Percentiles rank a stretch among this genome's conserved stretches.
Conservation (phyloP, 768 basidiomycete species). For the Kockovaella imperatae region DNA sequence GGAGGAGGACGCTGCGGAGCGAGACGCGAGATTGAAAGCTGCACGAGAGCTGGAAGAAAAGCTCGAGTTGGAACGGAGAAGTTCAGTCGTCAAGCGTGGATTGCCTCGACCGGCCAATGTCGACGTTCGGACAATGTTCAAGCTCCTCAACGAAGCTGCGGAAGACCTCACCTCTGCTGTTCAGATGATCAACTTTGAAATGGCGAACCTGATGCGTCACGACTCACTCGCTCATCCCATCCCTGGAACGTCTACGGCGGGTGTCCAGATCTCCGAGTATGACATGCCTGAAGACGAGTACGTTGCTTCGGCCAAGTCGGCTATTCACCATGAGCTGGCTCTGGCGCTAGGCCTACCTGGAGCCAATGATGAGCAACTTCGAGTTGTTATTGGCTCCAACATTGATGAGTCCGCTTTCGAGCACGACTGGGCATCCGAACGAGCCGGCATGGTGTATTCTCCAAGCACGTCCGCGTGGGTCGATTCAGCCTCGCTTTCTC, state of each 20-base stretch:
- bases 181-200: slow-evolving; percentile 65
- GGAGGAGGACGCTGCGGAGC: slow-evolving; percentile 86
- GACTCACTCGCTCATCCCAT: slow-evolving; percentile 81
- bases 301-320: slow-evolving; percentile 59
- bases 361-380: slow-evolving; percentile 69
- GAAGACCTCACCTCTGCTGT: slow-evolving; percentile 53
- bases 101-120: slow-evolving; percentile 82
- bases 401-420: slow-evolving; percentile 55
- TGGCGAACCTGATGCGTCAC: slow-evolving; percentile 70
- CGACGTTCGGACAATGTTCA: slow-evolving; percentile 59
- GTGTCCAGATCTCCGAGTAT: slow-evolving; percentile 60
- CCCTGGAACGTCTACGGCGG: slow-evolving; percentile 73
- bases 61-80: slow-evolving; percentile 71
- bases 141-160: slow-evolving; percentile 50
- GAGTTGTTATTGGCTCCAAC: slow-evolving; percentile 62
- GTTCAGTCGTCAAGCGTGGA: slow-evolving; percentile 67
- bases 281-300: slow-evolving; percentile 56
- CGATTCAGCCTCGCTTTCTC: slow-evolving; percentile 48
- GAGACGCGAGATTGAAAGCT: slow-evolving; percentile 66
- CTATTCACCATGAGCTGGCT: slow-evolving; percentile 75
- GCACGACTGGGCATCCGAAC: slow-evolving; percentile 59
- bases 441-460: slow-evolving; percentile 60
- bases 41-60: slow-evolving; percentile 67
- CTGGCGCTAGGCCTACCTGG: slow-evolving; percentile 72
- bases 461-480: slow-evolving; percentile 58